Conservation (phyloP, 495 filamentous ascomycete species). For the Parmelia sp. region DNA sequence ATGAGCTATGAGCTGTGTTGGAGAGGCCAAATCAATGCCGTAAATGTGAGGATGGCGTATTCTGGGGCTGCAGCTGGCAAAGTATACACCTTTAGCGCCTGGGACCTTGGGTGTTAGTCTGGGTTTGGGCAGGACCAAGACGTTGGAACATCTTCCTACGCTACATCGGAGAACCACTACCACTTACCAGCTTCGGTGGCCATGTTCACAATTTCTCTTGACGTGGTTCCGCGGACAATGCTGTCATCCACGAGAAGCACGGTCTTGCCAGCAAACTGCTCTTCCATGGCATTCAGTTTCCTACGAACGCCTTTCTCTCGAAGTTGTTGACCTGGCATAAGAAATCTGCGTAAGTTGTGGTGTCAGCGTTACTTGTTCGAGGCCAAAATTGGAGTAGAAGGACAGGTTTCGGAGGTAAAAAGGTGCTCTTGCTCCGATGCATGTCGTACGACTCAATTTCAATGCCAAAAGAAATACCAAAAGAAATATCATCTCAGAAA, state of each 20-base stretch:
- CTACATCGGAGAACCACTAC: too few relatives aligned
- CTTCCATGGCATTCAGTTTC: constrained; percentile 42
- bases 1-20: constrained; percentile 77
- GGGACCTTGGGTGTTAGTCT: too few relatives aligned
- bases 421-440: too few relatives aligned
- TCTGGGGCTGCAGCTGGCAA: constrained; percentile 80
- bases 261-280: constrained; percentile 76
- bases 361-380: too few relatives aligned
- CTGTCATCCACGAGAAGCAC: constrained; percentile 90
- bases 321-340: constrained; percentile 83
- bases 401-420: too few relatives aligned
- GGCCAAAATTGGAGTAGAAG: too few relatives aligned
- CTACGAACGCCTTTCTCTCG: constrained; percentile 54
- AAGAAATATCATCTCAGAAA: too few relatives aligned
- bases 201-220: constrained; percentile 84
- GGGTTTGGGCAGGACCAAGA: too few relatives aligned
- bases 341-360: too few relatives aligned
- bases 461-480: too few relatives aligned
- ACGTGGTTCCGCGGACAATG: constrained; percentile 89
- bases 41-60: constrained; percentile 71
- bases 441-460: too few relatives aligned
- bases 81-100: constrained; percentile 83
- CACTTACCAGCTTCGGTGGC: constrained; percentile 53
- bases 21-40: constrained; percentile 84
- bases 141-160: too few relatives aligned